phyloP scores from a whole-genome alignment of 2,329 filamentous ascomycete species.

The Aspergillus fumigatus region DNA sequence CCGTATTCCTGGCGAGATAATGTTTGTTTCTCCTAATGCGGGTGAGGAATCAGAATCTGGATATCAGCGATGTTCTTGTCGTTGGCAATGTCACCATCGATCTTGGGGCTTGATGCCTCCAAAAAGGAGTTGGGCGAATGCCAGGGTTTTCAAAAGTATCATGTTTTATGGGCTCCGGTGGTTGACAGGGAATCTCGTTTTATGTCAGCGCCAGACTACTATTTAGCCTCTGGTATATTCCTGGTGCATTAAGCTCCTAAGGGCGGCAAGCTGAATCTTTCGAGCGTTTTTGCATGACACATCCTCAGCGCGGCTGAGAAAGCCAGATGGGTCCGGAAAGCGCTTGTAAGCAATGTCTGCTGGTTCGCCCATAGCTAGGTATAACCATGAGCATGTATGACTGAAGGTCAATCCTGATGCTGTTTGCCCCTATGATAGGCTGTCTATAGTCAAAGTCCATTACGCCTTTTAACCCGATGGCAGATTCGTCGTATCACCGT shows the following conservation, averaged over 20 bases:
- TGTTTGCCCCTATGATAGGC: not conserved
- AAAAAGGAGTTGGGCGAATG: not conserved
- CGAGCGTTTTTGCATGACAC: not conserved
- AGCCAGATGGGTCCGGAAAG: not conserved
- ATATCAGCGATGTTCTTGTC: not conserved
- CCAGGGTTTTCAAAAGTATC: not conserved
- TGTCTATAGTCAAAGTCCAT: not conserved
- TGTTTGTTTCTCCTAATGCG: not conserved
- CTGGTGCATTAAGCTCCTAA: not conserved
- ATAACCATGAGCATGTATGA: not conserved
- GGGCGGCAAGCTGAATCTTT: not conserved
- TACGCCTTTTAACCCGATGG: not conserved
- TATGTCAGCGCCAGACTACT: not conserved
- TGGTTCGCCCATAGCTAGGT: not conserved
- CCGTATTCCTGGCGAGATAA: not conserved
- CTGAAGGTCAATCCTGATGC: not conserved
- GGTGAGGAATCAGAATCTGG: not conserved
- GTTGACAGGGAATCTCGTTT: not conserved
- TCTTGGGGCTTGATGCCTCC: too few species aligned
- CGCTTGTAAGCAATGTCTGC: not conserved
- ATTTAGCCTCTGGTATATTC: not conserved
- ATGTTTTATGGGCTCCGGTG: not conserved
- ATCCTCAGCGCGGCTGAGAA: not conserved
- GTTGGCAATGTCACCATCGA: not conserved
- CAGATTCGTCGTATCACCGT: not conserved